These are phyloP conservation scores for Neopestalotiopsis sp. DNA, from an alignment of 2,329 filamentous ascomycete genomes.

Conservation along the genomic window DNA sequence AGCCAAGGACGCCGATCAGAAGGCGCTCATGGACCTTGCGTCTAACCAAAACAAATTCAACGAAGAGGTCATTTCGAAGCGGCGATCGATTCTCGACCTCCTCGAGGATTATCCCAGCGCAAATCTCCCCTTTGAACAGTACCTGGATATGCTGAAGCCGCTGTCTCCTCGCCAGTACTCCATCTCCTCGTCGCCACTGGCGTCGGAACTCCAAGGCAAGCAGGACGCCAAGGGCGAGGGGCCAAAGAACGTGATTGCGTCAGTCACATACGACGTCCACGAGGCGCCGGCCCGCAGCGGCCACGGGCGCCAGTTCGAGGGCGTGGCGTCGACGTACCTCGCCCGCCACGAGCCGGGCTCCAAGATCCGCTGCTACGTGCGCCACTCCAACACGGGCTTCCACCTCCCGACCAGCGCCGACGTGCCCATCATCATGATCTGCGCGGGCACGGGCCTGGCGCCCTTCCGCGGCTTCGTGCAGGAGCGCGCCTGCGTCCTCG, in stretches of 20 bases:
- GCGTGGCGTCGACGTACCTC: slow-evolving; percentile 8
- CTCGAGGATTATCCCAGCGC: slow-evolving; percentile 56
- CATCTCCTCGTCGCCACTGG: slow-evolving; percentile 60
- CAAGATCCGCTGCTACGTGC: slow-evolving; percentile 10
- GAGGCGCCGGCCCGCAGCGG: slow-evolving; percentile 10
- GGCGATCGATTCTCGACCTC: slow-evolving; percentile 50
- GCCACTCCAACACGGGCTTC: slow-evolving; percentile 11
- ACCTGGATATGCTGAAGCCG: slow-evolving; percentile 60
- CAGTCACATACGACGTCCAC: slow-evolving; percentile 10
- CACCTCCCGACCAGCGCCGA: neutral
- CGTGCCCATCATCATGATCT: slow-evolving; percentile 11
- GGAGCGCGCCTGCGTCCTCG: slow-evolving; percentile 11
- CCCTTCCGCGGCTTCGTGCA: slow-evolving; percentile 15
- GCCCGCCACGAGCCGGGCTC: neutral
- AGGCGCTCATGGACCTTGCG: neutral
- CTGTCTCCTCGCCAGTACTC: slow-evolving; percentile 64
- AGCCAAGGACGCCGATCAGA: neutral
- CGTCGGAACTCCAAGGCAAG: slow-evolving; percentile 23
- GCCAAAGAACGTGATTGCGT: neutral
- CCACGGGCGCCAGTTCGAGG: neutral
- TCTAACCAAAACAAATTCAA: slow-evolving; percentile 3
- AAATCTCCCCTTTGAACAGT: slow-evolving; percentile 55
- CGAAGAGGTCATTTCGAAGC: neutral
- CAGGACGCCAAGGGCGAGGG: neutral
- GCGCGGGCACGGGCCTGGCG: slow-evolving; percentile 11